A percentile compares a stretch with the other conserved stretches of the same genome.
These are phyloP conservation scores for Phytophthora syringae DNA, from an alignment of 352 stramenopile genomes.

Conservation along the genomic window DNA sequence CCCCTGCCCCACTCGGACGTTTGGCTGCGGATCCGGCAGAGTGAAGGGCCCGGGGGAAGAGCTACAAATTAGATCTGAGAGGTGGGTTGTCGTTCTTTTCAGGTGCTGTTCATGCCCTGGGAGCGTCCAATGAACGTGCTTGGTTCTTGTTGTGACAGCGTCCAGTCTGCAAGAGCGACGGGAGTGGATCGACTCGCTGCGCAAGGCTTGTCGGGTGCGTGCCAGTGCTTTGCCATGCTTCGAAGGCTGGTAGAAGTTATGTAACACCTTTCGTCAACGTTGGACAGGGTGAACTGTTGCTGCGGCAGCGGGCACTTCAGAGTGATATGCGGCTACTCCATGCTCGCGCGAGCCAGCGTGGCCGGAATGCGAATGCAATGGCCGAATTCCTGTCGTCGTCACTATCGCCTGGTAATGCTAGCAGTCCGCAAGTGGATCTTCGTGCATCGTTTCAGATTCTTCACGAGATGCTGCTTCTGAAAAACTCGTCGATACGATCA, in stretches of 20 bases:
- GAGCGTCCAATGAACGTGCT: no score
- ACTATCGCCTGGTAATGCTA: conserved; percentile 13
- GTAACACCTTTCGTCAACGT: background rate
- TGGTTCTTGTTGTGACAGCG: conserved; percentile 36
- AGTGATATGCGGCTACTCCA: conserved; percentile 28
- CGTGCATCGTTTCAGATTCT: conserved; percentile 74
- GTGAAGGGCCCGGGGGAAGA: conserved; percentile 52
- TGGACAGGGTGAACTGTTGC: conserved; percentile 29
- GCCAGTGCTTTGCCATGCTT: background rate
- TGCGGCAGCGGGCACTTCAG: conserved; percentile 35
- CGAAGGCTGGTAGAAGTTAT: no score
- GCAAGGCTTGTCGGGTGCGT: conserved; percentile 53
- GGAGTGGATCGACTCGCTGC: conserved; percentile 68
- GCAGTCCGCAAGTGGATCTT: conserved; percentile 45
- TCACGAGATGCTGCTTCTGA: conserved; percentile 70
- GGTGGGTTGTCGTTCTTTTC: conserved; percentile 30
- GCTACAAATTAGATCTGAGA: conserved; percentile 76
- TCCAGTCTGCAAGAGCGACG: conserved; percentile 52
- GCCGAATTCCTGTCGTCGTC: conserved; percentile 31
- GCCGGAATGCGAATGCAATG: conserved; percentile 31
- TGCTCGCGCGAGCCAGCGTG: conserved; percentile 28
- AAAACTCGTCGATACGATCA: conserved; percentile 55
- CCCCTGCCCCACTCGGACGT: conserved; percentile 53
- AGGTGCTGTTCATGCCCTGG: no score
- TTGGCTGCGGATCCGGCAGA: conserved; percentile 74